A percentile compares a stretch with the other conserved stretches of the same genome.
Evolutionary conservation across 805 yeast genomes (phyloP).

Genomic region (Schwanniomyces sp.): DNA sequence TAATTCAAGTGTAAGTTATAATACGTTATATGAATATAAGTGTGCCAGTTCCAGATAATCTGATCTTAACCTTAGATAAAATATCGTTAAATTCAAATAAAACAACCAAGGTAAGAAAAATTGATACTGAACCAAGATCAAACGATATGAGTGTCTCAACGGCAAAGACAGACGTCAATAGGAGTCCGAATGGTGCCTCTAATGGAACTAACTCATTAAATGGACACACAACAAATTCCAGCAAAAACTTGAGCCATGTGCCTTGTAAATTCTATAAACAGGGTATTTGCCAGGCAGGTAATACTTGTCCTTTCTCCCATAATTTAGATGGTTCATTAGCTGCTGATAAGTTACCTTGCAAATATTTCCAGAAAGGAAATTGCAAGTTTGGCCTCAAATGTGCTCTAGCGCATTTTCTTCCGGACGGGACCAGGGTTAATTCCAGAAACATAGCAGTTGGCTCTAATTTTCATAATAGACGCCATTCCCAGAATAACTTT

Average conservation of each 20-base stretch:
- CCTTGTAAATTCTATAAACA: conserved; percentile 94
- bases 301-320: conserved; percentile 89
- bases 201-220: conserved; percentile 35
- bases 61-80: conserved; percentile 1
- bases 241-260: conserved; percentile 78
- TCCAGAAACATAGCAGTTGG: conserved; percentile 24
- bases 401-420: conserved; percentile 87
- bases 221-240: conserved; percentile 9
- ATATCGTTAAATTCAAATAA: not conserved
- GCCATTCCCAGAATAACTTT: conserved; percentile 1
- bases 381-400: conserved; percentile 95
- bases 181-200: conserved; percentile 26
- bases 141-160: conserved; percentile 12
- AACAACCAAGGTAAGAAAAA: not conserved
- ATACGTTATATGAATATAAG: conserved; percentile 3
- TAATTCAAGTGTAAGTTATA: not conserved
- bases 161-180: conserved; percentile 7
- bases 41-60: conserved; percentile 3
- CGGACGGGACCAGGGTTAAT: conserved; percentile 84
- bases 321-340: conserved; percentile 54
- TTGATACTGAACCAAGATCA: conserved; percentile 5
- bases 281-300: conserved; percentile 95
- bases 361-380: conserved; percentile 93
- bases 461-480: conserved; percentile 1
- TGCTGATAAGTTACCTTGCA: conserved; percentile 70